phyloP scores from a whole-genome alignment of 2,329 filamentous ascomycete genomes.

The Aspergillus thermomutatus region DNA sequence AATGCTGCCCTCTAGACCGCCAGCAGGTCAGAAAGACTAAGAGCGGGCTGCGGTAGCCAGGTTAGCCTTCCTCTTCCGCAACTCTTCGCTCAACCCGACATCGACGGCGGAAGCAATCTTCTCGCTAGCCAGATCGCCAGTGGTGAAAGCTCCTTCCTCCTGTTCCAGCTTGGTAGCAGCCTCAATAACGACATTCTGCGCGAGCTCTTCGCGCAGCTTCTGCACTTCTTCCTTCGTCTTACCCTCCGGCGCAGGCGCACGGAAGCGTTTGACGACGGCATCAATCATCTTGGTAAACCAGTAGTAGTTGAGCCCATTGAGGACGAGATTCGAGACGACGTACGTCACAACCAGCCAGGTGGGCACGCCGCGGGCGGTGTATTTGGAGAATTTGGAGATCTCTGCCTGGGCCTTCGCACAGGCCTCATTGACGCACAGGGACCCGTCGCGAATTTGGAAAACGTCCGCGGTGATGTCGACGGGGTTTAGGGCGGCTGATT shows the following conservation, averaged over 20 bases:
- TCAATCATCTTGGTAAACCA: conserved; percentile 68
- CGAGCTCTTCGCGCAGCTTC: conserved; percentile 20
- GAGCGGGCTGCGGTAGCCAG: conserved; percentile 12
- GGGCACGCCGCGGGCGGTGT: conserved; percentile 44
- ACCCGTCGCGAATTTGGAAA: conserved; percentile 32
- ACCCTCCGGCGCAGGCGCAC: conserved; percentile 29
- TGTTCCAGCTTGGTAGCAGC: conserved; percentile 27
- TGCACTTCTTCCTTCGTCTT: conserved; percentile 7
- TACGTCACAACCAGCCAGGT: conserved; percentile 59
- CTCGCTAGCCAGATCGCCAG: conserved; percentile 21
- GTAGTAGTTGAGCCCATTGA: conserved; percentile 62
- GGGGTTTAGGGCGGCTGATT: conserved; percentile 25
- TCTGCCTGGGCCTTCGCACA: conserved; percentile 43
- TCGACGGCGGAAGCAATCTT: conserved; percentile 38
- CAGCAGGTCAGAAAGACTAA: not conserved
- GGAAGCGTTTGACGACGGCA: conserved; percentile 61
- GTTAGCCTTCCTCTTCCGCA: conserved; percentile 51
- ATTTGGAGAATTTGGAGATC: conserved; percentile 48
- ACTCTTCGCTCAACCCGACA: conserved; percentile 83
- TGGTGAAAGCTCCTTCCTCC: conserved; percentile 28
- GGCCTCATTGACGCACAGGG: conserved; percentile 35
- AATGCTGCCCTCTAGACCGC: not conserved
- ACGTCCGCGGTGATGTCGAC: conserved; percentile 32
- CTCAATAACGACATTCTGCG: conserved; percentile 35
- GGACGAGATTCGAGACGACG: conserved; percentile 55